These are phyloP conservation scores for Stipa capillata DNA, from an alignment of 176 grass and related monocot genomes.

Conservation along the genomic window DNA sequence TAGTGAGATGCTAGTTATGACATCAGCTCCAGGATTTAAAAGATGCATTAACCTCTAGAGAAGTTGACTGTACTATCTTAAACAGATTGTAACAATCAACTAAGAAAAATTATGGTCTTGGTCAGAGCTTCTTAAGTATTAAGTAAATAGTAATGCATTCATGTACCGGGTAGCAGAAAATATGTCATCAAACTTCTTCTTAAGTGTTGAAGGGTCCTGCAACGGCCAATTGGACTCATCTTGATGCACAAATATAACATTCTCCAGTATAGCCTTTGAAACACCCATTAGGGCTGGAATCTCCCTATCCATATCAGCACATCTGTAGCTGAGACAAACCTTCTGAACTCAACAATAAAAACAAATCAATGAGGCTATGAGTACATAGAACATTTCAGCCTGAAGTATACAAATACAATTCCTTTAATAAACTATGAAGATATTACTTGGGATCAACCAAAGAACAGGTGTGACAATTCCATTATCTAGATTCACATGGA, in stretches of 20 bases:
- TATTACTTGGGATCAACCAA: conserved; percentile 1
- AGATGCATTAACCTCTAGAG: not conserved
- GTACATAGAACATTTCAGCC: not conserved
- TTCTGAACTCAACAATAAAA: conserved; percentile 57
- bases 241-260: conserved; percentile 98
- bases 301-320: conserved; percentile 96
- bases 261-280: conserved; percentile 93
- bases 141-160: not conserved
- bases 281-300: conserved; percentile 97
- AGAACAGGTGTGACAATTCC: not conserved
- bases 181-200: conserved; percentile 98
- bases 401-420: too few relatives aligned
- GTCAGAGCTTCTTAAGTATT: conserved; percentile 1
- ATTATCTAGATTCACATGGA: not conserved
- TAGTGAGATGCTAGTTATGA: conserved; percentile 1
- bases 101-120: not conserved
- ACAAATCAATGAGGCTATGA: not conserved
- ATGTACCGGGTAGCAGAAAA: conserved; percentile 94
- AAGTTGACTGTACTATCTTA: not conserved
- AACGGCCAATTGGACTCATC: conserved; percentile 96
- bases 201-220: conserved; percentile 93
- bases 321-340: conserved; percentile 96
- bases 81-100: not conserved
- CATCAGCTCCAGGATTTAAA: not conserved
- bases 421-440: not conserved